Evolutionary conservation across 306 rosid genomes (phyloP).

Genomic region (Morella rubra): DNA sequence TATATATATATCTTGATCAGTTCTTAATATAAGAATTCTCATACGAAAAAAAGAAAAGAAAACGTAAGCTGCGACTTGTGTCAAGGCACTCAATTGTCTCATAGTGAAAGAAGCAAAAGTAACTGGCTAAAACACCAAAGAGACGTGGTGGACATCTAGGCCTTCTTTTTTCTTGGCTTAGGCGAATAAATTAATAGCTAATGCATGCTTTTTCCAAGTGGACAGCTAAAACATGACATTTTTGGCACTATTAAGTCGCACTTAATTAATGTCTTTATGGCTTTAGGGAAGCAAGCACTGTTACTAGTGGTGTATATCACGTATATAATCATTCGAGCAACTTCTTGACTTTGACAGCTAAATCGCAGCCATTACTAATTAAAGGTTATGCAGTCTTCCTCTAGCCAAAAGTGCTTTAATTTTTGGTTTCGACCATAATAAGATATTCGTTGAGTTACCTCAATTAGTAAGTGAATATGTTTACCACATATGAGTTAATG

Average conservation of each 20-base stretch:
- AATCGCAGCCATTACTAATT: background rate
- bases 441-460: too few species aligned
- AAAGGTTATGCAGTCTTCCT: too few species aligned
- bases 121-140: background rate
- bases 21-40: too few species aligned
- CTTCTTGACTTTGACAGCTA: constrained; percentile 31
- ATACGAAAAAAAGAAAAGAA: too few species aligned
- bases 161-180: constrained; percentile 15
- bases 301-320: constrained; percentile 20
- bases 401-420: too few species aligned
- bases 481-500: too few species aligned
- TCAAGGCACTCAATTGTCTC: too few species aligned
- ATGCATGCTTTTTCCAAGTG: constrained; percentile 7
- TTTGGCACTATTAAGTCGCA: constrained; percentile 2
- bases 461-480: too few species aligned
- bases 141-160: constrained; percentile 3
- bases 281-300: constrained; percentile 37
- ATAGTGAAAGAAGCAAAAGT: background rate
- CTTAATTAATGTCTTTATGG: constrained; percentile 11
- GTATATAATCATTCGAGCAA: constrained; percentile 31
- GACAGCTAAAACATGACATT: constrained; percentile 27
- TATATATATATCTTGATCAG: too few species aligned
- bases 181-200: constrained; percentile 24
- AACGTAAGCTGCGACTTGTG: too few species aligned
- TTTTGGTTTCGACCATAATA: too few species aligned